A percentile compares a stretch with the other conserved stretches of the same genome.
phyloP scores from a whole-genome alignment of 75 land plant species.

The Isoetes taiwanensis region DNA sequence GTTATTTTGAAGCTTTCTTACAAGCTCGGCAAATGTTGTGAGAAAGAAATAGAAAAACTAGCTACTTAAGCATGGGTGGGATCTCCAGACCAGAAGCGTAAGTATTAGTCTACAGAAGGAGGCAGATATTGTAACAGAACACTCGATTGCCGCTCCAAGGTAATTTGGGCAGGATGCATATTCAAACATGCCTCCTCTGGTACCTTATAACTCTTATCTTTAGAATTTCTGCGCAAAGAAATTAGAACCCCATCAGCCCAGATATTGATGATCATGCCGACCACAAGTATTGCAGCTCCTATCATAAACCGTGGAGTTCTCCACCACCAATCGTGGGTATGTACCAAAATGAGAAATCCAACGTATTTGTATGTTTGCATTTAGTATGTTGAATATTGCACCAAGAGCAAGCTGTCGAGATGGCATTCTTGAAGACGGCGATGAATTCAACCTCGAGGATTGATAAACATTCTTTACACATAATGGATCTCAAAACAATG shows the following conservation, averaged over 20 bases:
- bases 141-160: slow-evolving; percentile 72
- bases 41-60: too few relatives aligned
- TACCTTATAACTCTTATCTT: slow-evolving; percentile 37
- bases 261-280: slow-evolving; percentile 56
- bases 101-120: too few relatives aligned
- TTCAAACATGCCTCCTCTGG: slow-evolving; percentile 62
- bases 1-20: too few relatives aligned
- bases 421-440: too few relatives aligned
- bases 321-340: slow-evolving; percentile 30
- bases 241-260: slow-evolving; percentile 55
- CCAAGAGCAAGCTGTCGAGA: too few relatives aligned
- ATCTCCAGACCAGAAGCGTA: too few relatives aligned
- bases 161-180: slow-evolving; percentile 72
- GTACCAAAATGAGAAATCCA: slow-evolving; percentile 52
- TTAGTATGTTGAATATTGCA: slow-evolving; percentile 65
- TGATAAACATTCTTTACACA: too few relatives aligned
- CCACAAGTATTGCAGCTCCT: slow-evolving; percentile 36
- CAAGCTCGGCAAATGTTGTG: too few relatives aligned
- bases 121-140: too few relatives aligned
- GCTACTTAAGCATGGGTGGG: too few relatives aligned
- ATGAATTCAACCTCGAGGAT: too few relatives aligned
- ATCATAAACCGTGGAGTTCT: slow-evolving; percentile 22
- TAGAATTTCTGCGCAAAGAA: slow-evolving; percentile 26
- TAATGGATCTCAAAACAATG: too few relatives aligned
- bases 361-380: slow-evolving; percentile 62